phyloP scores from a whole-genome alignment of 2,329 filamentous ascomycete genomes.

The Emmonsia crescens region DNA sequence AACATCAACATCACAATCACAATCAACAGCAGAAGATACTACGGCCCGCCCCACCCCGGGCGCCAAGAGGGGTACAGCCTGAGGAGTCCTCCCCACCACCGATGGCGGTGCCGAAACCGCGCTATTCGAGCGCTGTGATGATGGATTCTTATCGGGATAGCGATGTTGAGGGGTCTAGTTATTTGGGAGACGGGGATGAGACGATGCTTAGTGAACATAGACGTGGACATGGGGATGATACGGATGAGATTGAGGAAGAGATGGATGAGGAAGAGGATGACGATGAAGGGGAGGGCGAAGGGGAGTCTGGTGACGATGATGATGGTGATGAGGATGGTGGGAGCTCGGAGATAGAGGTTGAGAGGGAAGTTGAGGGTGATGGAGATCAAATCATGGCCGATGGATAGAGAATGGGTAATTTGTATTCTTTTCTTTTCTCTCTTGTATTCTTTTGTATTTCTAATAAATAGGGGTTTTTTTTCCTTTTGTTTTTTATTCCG shows the following conservation, averaged over 20 bases:
- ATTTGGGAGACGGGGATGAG: slow-evolving; percentile 17
- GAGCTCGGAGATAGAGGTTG: slow-evolving; percentile 18
- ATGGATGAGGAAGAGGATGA: background rate
- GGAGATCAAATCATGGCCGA: slow-evolving; percentile 5
- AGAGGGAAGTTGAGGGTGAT: slow-evolving; percentile 19
- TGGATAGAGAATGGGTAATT: background rate
- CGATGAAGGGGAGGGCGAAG: background rate
- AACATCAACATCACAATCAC: background rate
- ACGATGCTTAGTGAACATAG: slow-evolving; percentile 5
- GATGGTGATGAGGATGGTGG: slow-evolving; percentile 22
- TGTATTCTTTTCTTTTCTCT: background rate
- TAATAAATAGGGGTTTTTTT: too few relatives aligned
- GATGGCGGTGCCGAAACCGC: slow-evolving; percentile 7
- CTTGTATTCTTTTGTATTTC: too few relatives aligned
- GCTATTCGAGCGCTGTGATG: slow-evolving; percentile 15
- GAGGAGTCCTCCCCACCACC: background rate
- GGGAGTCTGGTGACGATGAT: slow-evolving; percentile 23
- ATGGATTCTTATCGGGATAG: background rate
- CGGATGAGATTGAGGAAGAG: slow-evolving; percentile 16
- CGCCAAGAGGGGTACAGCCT: background rate
- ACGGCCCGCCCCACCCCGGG: background rate
- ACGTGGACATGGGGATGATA: slow-evolving; percentile 18
- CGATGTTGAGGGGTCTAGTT: slow-evolving; percentile 13
- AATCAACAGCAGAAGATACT: background rate
- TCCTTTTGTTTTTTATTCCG: too few relatives aligned